Base-by-base conservation (phyloP, 116 monocot genomes). In the Trichopus zeylanicus region DNA sequence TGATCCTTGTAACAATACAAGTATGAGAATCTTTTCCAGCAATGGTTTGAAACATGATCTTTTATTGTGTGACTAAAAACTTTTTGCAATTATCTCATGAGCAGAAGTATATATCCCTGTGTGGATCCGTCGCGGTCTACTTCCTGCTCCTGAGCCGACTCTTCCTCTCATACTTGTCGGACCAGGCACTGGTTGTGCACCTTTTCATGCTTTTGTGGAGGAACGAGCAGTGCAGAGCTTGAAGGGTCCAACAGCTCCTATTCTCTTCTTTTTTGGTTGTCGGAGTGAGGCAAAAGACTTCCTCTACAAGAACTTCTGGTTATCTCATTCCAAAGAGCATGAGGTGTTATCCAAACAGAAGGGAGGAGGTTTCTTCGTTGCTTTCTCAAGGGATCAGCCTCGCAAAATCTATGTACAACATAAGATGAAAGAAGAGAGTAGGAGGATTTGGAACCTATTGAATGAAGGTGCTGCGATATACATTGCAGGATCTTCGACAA, bases 251-350 rank as follows among this genome's bases (percentile, higher is more conserved):
- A 67, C 78, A 56, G 69, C 84, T 53, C 84, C 95, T 1, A 39
- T 87, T 35, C 71, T 87, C 51, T 97, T 97, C 81, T 97, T 97
- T 77, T 97, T 97, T 52, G 95, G 95, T 22, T 90, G 95, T 53
- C 59, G 89, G 53, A 87, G 75, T 27, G 53, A 79, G 51, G 70
- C 18, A 63, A 28, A n/a, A 9, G 95, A 97, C 59, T 97, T 77
- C 56, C 70, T 97, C 6, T 90, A 97, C 56, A 31, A 68, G 46
- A 57, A 84, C 1, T 87, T 90, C 34, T n/a, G n/a, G 91, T 52
- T 70, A 24, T 62, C 74, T 25, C 84, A 90, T 48, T 30, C 84
- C 0, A 63, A 67, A 26, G 59, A 75, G 29, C 32, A 48, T 30
- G 81, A 87, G 1, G 80, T 95, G 24, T 59, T 95, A n/a, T 83